Conservation (phyloP, 768 basidiomycete genomes). For the Dictyophora rubrovolvata region DNA sequence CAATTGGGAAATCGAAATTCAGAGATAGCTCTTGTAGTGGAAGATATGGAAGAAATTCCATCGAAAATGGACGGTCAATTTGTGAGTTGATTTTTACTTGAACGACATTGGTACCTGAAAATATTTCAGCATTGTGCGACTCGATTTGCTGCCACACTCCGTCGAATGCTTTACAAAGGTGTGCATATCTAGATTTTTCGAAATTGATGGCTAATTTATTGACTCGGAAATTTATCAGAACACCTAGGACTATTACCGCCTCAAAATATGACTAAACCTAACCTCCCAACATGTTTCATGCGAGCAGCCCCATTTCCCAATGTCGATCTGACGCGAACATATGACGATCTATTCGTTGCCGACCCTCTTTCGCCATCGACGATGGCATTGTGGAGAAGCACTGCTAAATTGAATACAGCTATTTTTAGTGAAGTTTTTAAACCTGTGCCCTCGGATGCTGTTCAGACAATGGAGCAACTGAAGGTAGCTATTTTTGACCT, state of each 20-base stretch:
- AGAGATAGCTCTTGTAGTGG: conserved; percentile 87
- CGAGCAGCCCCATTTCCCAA: conserved; percentile 64
- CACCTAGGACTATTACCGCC: conserved; percentile 80
- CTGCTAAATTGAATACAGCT: conserved; percentile 72
- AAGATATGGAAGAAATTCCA: conserved; percentile 72
- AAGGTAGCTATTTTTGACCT: conserved; percentile 32
- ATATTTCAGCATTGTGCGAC: conserved; percentile 45
- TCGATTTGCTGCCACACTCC: conserved; percentile 75
- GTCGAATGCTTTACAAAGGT: conserved; percentile 80
- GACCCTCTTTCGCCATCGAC: conserved; percentile 68
- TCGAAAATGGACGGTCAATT: conserved; percentile 70
- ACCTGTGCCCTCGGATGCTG: conserved; percentile 76
- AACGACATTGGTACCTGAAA: background rate
- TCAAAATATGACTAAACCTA: conserved; percentile 31
- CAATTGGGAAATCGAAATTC: conserved; percentile 92
- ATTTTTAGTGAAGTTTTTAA: conserved; percentile 82
- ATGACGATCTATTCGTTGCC: conserved; percentile 57
- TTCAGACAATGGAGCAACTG: conserved; percentile 70
- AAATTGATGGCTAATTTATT: background rate
- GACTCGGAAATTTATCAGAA: conserved; percentile 33
- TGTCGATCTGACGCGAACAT: conserved; percentile 47
- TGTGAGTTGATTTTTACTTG: conserved; percentile 10
- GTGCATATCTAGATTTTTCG: conserved; percentile 6
- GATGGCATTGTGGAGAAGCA: conserved; percentile 49
- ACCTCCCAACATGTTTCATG: conserved; percentile 51